Conservation (phyloP, 1,139 yeast genomes). For the Candida freyschussii region DNA sequence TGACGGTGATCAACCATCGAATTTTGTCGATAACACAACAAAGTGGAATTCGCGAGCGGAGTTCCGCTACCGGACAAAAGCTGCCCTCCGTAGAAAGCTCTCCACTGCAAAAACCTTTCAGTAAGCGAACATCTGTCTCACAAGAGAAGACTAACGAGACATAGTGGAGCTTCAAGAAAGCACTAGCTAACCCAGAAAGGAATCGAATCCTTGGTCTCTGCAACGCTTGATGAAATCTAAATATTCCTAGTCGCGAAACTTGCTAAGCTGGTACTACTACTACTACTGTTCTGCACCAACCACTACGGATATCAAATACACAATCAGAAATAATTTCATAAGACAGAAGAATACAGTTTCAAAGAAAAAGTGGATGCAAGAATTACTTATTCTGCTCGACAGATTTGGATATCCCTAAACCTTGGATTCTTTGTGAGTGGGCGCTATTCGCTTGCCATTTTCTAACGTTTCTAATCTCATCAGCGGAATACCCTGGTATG, state of each 20-base stretch:
- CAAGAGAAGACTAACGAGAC: not conserved
- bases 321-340: constrained; percentile 2
- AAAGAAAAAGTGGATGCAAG: not conserved
- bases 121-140: too few relatives aligned
- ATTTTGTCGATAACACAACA: too few relatives aligned
- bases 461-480: constrained; percentile 80
- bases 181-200: not conserved
- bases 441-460: constrained; percentile 72
- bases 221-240: not conserved
- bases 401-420: constrained; percentile 37
- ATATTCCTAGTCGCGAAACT: too few relatives aligned
- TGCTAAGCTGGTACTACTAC: too few relatives aligned
- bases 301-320: constrained; percentile 1
- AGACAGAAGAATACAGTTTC: not conserved
- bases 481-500: constrained; percentile 89
- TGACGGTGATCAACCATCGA: too few relatives aligned
- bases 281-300: constrained; percentile 1
- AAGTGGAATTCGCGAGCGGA: too few relatives aligned
- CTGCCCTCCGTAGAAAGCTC: too few relatives aligned
- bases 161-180: not conserved
- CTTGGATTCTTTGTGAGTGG: constrained; percentile 67
- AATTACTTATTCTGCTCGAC: constrained; percentile 26
- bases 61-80: too few relatives aligned
- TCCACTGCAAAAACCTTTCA: too few relatives aligned
- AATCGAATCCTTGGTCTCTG: not conserved